Percentiles rank a stretch among this genome's conserved stretches.
Conservation (phyloP, 2,329 filamentous ascomycete genomes). For the Colletotrichum abscissum region DNA sequence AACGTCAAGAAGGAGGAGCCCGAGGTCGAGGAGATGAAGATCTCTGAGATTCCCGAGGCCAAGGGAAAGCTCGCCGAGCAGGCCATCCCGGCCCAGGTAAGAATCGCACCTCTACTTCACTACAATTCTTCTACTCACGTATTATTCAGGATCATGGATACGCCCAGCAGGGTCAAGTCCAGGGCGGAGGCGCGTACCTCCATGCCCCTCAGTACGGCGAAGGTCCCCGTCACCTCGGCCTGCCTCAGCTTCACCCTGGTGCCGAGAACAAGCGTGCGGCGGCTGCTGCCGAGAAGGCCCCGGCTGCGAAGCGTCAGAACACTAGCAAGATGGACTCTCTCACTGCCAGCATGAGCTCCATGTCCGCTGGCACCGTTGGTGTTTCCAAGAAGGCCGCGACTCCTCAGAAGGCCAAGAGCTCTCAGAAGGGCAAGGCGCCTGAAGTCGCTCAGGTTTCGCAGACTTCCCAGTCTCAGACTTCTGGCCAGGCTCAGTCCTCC, state of each 20-base stretch:
- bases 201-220: neutral
- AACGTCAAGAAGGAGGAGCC: slow-evolving; percentile 1
- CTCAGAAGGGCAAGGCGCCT: no score
- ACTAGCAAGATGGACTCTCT: neutral
- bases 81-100: neutral
- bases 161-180: neutral
- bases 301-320: neutral
- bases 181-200: neutral
- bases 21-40: neutral
- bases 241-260: slow-evolving; percentile 4
- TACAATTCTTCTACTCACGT: neutral
- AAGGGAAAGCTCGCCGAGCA: neutral
- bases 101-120: no score
- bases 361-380: neutral
- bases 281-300: neutral
- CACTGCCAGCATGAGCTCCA: neutral
- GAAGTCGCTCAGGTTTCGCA: no score
- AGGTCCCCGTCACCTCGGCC: neutral
- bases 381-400: neutral
- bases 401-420: no score
- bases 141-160: neutral
- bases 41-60: neutral
- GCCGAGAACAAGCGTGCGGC: neutral
- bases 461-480: no score
- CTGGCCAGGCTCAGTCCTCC: no score